Evolutionary conservation across 148 eudicot genomes (phyloP).

Genomic region (Dianthus caryophyllus): DNA sequence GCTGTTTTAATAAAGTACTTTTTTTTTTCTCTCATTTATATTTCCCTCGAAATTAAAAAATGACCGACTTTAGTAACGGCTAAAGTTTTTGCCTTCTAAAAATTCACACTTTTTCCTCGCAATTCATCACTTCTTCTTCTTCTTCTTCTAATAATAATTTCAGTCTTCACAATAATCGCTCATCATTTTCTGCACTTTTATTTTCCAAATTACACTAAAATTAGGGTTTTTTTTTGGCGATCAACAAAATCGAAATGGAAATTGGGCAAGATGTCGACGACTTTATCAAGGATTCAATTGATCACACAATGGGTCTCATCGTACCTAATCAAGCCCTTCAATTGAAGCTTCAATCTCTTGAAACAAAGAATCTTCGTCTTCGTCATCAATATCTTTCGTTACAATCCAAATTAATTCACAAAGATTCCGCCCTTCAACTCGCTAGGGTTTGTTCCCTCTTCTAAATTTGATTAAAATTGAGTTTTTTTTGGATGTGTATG

Average conservation of each 20-base stretch:
- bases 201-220: background rate
- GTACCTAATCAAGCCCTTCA: constrained; percentile 51
- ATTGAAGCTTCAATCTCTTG: constrained; percentile 50
- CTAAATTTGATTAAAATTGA: too few relatives aligned
- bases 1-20: too few relatives aligned
- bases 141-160: background rate
- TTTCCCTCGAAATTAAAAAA: too few relatives aligned
- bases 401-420: constrained; percentile 44
- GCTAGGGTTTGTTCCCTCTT: constrained; percentile 56
- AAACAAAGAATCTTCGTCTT: constrained; percentile 39
- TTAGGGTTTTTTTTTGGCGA: constrained; percentile 19
- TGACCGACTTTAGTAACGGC: too few relatives aligned
- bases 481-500: too few relatives aligned
- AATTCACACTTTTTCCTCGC: too few relatives aligned
- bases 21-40: too few relatives aligned
- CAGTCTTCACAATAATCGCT: too few relatives aligned
- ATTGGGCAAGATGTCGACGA: constrained; percentile 55
- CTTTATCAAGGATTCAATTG: constrained; percentile 63
- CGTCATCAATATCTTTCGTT: constrained; percentile 50
- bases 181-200: background rate
- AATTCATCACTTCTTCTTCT: too few relatives aligned
- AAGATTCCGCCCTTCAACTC: constrained; percentile 53
- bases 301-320: constrained; percentile 50
- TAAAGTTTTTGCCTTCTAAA: too few relatives aligned
- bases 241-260: constrained; percentile 42